phyloP scores from a whole-genome alignment of 768 basidiomycete genomes.

The Flagelloscypha sp. region DNA sequence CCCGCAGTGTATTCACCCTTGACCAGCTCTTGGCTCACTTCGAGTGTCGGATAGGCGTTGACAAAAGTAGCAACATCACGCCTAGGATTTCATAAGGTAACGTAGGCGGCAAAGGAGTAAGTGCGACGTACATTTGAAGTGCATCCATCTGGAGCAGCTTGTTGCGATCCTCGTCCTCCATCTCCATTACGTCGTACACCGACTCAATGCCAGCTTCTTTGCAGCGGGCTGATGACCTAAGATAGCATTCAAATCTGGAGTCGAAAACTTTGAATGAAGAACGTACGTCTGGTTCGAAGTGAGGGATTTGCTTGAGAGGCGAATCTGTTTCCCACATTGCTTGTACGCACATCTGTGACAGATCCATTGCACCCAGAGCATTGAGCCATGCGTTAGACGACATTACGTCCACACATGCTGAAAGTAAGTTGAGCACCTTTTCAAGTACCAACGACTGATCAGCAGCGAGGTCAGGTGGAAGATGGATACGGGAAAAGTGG shows the following conservation, averaged over 20 bases:
- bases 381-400: conserved; percentile 93
- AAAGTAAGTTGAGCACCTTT: conserved; percentile 84
- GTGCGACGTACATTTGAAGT: conserved; percentile 80
- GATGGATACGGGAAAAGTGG: conserved; percentile 87
- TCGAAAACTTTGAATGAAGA: not conserved
- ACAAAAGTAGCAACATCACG: conserved; percentile 92
- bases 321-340: conserved; percentile 97
- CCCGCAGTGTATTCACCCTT: conserved; percentile 83
- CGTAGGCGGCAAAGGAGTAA: conserved; percentile 1
- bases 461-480: conserved; percentile 89
- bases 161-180: conserved; percentile 88
- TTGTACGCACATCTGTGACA: conserved; percentile 98
- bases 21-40: conserved; percentile 80
- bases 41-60: conserved; percentile 95
- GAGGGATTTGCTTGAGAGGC: conserved; percentile 91
- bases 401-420: conserved; percentile 97
- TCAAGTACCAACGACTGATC: conserved; percentile 84
- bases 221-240: conserved; percentile 78
- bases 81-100: conserved; percentile 36
- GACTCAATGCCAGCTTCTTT: conserved; percentile 74
- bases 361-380: conserved; percentile 93
- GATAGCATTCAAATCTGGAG: not conserved
- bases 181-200: conserved; percentile 97
- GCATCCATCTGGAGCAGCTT: conserved; percentile 77
- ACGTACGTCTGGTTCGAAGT: conserved; percentile 83